Base-by-base conservation (phyloP, 1,284 basidiomycete species). In the Fomitiporia mediterranea region DNA sequence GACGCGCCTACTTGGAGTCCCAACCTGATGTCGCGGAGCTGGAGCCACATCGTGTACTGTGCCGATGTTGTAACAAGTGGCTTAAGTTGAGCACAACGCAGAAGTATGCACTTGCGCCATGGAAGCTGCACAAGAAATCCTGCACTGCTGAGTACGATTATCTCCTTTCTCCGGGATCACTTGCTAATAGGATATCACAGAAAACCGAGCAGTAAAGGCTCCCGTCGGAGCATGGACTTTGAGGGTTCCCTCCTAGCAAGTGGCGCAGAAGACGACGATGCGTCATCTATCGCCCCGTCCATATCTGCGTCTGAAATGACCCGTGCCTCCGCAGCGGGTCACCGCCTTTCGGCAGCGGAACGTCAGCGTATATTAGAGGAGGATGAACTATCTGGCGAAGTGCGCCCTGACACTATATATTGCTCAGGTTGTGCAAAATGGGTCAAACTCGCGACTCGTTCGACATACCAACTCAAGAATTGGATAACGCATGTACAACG, bases 1-100 rank as follows among this genome's bases (percentile, higher is more conserved):
- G 62, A 34, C 55, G 53, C 25, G 39, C 59, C 25, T 50, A 58
- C 46, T 52, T 63, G 8, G 53, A 57, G 37, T 46, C 40, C 25
- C 59, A 63, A 37, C 44, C 60, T 2, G 56, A 60, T n/a, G 48
- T 55, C n/a, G 49, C 42, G 19, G 51, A 34, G 15, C 52, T 63
- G 19, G 62, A 63, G 46, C 56, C 60, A 32, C 58, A 60, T 39
- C 54, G 58, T 2, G 55, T 60, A 17, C 38, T 11, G 6, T 60
- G 58, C 38, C 49, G 54, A 11, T 46, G 49, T 28, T 60, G 58
- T 30, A 38, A 39, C 15, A 51, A 53, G 30, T 60, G 58, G 58
- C 58, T 60, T 17, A 60, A 60, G 37, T 51, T 60, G 17, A 44
- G 51, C 39, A 35, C 46, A 3, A 59, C 48, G 19, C 53, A 55